phyloP scores from a whole-genome alignment of 352 stramenopile genomes.

The Peronospora belbahrii region DNA sequence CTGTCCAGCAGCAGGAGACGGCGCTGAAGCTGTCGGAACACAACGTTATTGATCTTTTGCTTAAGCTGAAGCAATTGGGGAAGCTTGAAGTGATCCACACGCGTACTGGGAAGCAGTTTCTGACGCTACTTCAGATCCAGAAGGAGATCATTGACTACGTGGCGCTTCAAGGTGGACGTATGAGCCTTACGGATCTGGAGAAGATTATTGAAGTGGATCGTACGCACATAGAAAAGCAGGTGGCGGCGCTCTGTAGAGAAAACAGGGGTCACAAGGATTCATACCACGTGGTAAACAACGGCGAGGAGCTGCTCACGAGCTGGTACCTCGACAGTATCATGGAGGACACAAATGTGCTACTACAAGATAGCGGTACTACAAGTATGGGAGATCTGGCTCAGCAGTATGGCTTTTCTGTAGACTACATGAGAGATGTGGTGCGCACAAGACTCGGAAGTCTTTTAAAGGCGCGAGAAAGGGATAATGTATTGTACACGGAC shows the following conservation, averaged over 20 bases:
- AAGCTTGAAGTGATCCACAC: constrained; percentile 79
- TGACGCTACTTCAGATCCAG: constrained; percentile 66
- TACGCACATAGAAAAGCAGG: constrained; percentile 57
- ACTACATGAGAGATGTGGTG: constrained; percentile 79
- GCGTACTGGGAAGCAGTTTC: constrained; percentile 70
- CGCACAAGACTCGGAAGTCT: constrained; percentile 46
- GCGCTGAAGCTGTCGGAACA: constrained; percentile 77
- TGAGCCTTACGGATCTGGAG: constrained; percentile 61
- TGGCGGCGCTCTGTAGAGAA: constrained; percentile 33
- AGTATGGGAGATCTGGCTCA: constrained; percentile 66
- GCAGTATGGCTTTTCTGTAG: constrained; percentile 76
- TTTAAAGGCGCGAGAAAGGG: constrained; percentile 49
- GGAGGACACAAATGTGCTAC: constrained; percentile 65
- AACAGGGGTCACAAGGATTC: constrained; percentile 25
- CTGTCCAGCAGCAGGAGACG: constrained; percentile 69
- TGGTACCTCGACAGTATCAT: constrained; percentile 83
- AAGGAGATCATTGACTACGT: constrained; percentile 71
- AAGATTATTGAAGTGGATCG: constrained; percentile 66
- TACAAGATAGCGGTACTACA: constrained; percentile 64
- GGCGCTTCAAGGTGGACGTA: constrained; percentile 49
- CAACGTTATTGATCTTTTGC: constrained; percentile 74
- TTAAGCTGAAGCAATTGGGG: constrained; percentile 63
- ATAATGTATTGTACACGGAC: constrained; percentile 72
- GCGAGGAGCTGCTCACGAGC: constrained; percentile 72
- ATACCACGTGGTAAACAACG: constrained; percentile 61